Base-by-base conservation (phyloP, 257 asterid species). In the Solanum rostratum region DNA sequence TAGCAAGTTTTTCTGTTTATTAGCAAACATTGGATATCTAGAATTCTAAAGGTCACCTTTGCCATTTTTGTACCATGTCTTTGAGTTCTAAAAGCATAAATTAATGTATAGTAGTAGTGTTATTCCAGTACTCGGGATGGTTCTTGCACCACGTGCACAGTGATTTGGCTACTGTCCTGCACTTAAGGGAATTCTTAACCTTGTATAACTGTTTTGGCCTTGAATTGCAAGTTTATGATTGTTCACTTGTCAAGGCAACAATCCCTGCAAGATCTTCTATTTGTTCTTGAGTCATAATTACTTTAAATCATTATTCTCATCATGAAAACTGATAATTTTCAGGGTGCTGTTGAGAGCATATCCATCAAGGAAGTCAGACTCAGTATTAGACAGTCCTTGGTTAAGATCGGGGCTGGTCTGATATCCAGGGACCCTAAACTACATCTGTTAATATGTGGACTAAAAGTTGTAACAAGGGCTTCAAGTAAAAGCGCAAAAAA, bases 261-360 rank as follows among this genome's bases (percentile, higher is more conserved):
- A 76, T 49, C 60, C 81, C 39, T 76, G 63, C 63, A 49, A 78
- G 29, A 49, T 78, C 13, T 24, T 78, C 45, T 16, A 78, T 50
- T 9, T 50, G 27, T 50, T 50, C 45, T 18, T 16, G 27, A 52
- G 45, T 50, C 63, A 78, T 50, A 10, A 27, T 50, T 83, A 65
- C 85, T 68, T 54, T 2, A 66, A 66, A 66, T 49, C 62, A 7
- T 68, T 63, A 10, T 43, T 83, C 80, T 68, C 84, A 30, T 68
- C 52, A 49, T 12, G 11, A 46, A 20, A 14, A 68, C 60, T 55
- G 85, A 59, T 87, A 85, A 84, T 85, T 81, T 85, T 59, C 96
- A 97, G 99, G 99, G 99, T 82, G 89, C 97, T 87, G 73, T 97
- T 82, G 99, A 94, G 90, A 94, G 98, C 87, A 88, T 97, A 86